Percentiles rank a stretch among this genome's conserved stretches.
Evolutionary conservation across 352 stramenopile species (phyloP).

Genomic region (Globisporangium cederbergense): DNA sequence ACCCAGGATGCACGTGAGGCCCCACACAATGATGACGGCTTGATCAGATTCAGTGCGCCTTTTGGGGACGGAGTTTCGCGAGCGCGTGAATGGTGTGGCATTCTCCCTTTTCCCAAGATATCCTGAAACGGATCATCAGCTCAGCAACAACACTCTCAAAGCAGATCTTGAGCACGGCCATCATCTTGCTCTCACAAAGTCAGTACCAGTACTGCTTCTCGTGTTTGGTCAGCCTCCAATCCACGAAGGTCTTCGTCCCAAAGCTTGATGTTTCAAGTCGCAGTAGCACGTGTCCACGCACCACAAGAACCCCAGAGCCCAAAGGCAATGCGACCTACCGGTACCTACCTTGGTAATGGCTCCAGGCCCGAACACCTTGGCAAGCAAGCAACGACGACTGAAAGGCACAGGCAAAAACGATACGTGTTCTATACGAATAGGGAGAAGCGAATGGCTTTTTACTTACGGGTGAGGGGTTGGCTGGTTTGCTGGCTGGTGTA

Average conservation of each 20-base stretch:
- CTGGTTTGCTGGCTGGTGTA: too few relatives aligned
- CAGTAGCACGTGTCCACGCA: too few relatives aligned
- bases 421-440: slow-evolving; percentile 2
- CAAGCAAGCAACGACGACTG: background rate
- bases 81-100: background rate
- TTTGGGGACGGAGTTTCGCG: background rate
- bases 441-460: background rate
- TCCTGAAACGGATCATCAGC: background rate
- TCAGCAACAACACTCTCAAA: background rate
- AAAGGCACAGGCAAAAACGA: background rate
- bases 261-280: too few relatives aligned
- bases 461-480: background rate
- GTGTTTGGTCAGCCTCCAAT: too few relatives aligned
- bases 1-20: background rate
- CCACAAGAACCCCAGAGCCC: too few relatives aligned
- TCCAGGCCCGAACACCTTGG: background rate
- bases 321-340: background rate
- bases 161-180: background rate
- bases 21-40: background rate
- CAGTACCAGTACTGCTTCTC: too few relatives aligned
- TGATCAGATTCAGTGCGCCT: background rate
- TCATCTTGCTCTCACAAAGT: too few relatives aligned
- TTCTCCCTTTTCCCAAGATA: background rate
- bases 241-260: too few relatives aligned
- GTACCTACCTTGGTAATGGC: background rate